Evolutionary conservation across 1,284 basidiomycete genomes (phyloP), one percentile per base, ranked within the genome.

Genomic region (Cutaneotrichosporon mucoides): DNA sequence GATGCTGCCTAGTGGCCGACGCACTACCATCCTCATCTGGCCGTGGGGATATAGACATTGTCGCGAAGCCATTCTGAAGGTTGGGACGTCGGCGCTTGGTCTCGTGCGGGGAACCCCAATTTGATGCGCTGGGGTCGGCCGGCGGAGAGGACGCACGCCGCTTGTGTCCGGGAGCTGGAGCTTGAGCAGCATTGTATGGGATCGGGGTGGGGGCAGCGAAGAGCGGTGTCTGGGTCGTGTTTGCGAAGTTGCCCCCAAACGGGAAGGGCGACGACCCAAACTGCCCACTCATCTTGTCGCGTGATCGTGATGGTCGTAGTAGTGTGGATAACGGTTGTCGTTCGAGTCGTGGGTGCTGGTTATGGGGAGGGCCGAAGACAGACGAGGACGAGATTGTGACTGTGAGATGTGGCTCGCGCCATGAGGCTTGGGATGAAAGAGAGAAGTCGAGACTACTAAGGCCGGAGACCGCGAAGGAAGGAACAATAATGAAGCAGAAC

Each of bases 61-160:
- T 62, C 10, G 65, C 65, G 57, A 76, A 75, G 4, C 73, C 73
- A 53, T 70, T 68, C 3, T 68, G 60, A 7, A 76, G 62, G 52
- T 76, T 75, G 0, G 72, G 72, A 42, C 73, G 60, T 5, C 67
- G 57, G 2, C 73, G 66, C 61, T 76, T 76, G 11, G 42, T 13
- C 3, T 63, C 58, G 49, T 51, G 49, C 15, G 12, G 49, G 16
- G 6, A 15, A 11, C 15, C 7, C 3, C 37, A n/a, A 24, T 11
- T 51, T 16, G 16, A 24, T 24, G 44, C n/a, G 15, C 44, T 15
- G 15, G 44, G 12, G 16, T 41, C 49, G 2, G 16, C 33, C 15
- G 48, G 53, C 12, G 58, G 43, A 2, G 53, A 55, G 12, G 40
- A 37, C n/a, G 59, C 59, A 11, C 59, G 54, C 38, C 59, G 59